These are phyloP conservation scores for Houttuynia cordata DNA, from an alignment of 164 flowering plant species.

Conservation along the genomic window DNA sequence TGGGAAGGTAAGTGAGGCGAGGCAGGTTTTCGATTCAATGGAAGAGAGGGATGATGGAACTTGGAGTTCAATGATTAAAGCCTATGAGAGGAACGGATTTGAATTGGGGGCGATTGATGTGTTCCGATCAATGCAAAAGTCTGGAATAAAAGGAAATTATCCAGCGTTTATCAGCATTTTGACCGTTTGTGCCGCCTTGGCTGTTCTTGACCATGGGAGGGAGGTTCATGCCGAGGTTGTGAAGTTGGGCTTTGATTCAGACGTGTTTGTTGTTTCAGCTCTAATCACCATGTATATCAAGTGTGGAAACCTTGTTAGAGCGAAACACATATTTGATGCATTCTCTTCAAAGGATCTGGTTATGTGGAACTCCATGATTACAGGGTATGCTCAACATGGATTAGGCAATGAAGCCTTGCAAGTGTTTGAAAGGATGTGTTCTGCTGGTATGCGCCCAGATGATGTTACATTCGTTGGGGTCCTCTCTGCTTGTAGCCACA, in stretches of 20 bases:
- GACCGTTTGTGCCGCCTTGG: slow-evolving; percentile 53
- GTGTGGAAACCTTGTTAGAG: slow-evolving; percentile 56
- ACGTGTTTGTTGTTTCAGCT: slow-evolving; percentile 46
- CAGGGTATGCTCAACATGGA: slow-evolving; percentile 78
- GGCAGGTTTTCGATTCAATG: slow-evolving; percentile 16
- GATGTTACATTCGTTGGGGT: background rate
- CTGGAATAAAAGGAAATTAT: slow-evolving; percentile 29
- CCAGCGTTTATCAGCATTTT: slow-evolving; percentile 49
- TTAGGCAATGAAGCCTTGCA: slow-evolving; percentile 52
- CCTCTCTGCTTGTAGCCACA: background rate
- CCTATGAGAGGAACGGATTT: slow-evolving; percentile 41
- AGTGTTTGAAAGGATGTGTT: slow-evolving; percentile 44
- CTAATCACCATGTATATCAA: too few relatives aligned
- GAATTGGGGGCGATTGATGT: slow-evolving; percentile 47
- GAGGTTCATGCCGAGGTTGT: slow-evolving; percentile 50
- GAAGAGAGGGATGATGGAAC: background rate
- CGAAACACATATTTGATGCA: slow-evolving; percentile 41
- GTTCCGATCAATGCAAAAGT: slow-evolving; percentile 40
- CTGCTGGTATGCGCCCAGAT: background rate
- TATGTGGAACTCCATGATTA: slow-evolving; percentile 77
- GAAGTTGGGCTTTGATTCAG: slow-evolving; percentile 33
- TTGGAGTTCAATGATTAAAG: slow-evolving; percentile 23
- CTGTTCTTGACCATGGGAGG: slow-evolving; percentile 56
- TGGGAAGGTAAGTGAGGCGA: background rate
- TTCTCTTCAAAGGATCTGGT: slow-evolving; percentile 44